phyloP scores from a whole-genome alignment of 2,329 filamentous ascomycete species.

The Exophiala sp. region DNA sequence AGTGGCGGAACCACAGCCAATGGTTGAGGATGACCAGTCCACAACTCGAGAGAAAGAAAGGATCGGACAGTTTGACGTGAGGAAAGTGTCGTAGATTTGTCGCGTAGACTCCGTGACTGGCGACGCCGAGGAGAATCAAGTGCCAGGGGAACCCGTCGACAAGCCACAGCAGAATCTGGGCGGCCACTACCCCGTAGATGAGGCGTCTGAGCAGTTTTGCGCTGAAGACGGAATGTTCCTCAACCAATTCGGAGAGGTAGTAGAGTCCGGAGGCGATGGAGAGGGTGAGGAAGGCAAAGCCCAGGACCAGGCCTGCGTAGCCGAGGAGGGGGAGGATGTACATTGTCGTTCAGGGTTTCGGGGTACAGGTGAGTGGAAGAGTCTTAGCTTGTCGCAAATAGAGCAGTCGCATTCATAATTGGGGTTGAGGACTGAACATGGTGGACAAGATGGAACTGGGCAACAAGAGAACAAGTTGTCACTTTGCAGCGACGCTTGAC shows the following conservation, averaged over 20 bases:
- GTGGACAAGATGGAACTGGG: not conserved
- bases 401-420: no score
- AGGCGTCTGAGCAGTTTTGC: slow-evolving; percentile 79
- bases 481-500: no score
- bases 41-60: slow-evolving; percentile 78
- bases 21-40: slow-evolving; percentile 83
- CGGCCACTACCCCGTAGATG: slow-evolving; percentile 72
- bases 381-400: no score
- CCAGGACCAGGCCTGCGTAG: slow-evolving; percentile 77
- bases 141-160: slow-evolving; percentile 80
- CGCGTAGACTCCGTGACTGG: slow-evolving; percentile 77
- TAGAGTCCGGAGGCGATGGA: slow-evolving; percentile 99
- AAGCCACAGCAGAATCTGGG: slow-evolving; percentile 68
- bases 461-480: not conserved
- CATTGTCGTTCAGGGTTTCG: slow-evolving; percentile 50
- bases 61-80: slow-evolving; percentile 78
- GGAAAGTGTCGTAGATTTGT: slow-evolving; percentile 74
- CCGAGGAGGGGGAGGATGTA: slow-evolving; percentile 93
- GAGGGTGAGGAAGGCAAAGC: slow-evolving; percentile 89
- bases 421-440: no score
- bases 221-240: slow-evolving; percentile 91
- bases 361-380: not conserved
- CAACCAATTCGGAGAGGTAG: slow-evolving; percentile 95
- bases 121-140: slow-evolving; percentile 67
- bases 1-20: slow-evolving; percentile 93